A percentile compares a stretch with the other conserved stretches of the same genome.
phyloP scores from a whole-genome alignment of 768 basidiomycete genomes.

The Mycena venus region DNA sequence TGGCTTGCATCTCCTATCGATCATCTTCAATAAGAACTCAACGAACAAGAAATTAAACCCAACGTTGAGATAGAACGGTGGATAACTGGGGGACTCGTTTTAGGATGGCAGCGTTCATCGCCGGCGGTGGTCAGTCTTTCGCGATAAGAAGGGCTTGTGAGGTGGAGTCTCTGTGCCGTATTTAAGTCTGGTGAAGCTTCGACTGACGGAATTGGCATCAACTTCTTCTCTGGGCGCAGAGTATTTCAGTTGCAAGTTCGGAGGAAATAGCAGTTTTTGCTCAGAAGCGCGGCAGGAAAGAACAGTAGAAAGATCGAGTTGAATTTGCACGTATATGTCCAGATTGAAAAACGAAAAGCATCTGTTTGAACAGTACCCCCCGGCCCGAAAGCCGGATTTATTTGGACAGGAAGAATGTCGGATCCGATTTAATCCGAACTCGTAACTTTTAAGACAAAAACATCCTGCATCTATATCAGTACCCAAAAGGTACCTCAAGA shows the following conservation, averaged over 20 bases:
- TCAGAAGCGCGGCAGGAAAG: neutral
- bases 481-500: too few species aligned
- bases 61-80: neutral
- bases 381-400: too few species aligned
- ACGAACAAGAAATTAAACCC: neutral
- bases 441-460: too few species aligned
- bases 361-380: too few species aligned
- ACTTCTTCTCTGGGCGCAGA: neutral
- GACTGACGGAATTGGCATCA: conserved; percentile 25
- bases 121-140: neutral
- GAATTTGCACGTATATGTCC: neutral
- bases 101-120: neutral
- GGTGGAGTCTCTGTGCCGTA: neutral
- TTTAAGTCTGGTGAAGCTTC: conserved; percentile 13
- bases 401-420: neutral
- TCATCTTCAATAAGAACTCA: neutral
- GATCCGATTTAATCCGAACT: neutral
- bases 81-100: neutral
- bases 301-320: neutral
- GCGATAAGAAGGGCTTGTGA: too few species aligned
- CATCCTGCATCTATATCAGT: too few species aligned
- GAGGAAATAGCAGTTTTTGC: neutral
- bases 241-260: neutral
- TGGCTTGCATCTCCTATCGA: conserved; percentile 24
- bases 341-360: neutral